phyloP scores from a whole-genome alignment of 257 asterid species.

The Capsicum baccatum region DNA sequence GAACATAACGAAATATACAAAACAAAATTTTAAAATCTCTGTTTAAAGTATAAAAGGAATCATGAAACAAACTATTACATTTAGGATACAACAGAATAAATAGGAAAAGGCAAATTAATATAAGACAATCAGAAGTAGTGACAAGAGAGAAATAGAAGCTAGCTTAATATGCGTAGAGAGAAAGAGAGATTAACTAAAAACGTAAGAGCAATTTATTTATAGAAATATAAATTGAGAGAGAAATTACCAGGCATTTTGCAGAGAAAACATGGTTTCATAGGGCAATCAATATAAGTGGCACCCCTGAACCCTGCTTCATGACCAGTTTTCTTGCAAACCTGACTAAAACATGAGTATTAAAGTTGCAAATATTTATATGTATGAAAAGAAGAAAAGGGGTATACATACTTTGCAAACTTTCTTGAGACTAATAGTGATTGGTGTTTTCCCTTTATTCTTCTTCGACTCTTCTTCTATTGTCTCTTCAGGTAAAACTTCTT shows the following conservation, averaged over 20 bases:
- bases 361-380: neutral
- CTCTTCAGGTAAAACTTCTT: conserved; percentile 40
- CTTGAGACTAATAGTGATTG: conserved; percentile 77
- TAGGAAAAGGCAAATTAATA: neutral
- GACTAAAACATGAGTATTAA: neutral
- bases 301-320: conserved; percentile 98
- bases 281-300: conserved; percentile 96
- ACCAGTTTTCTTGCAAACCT: conserved; percentile 96
- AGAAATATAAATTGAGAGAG: neutral
- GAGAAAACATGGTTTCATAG: conserved; percentile 98
- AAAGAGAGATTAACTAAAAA: neutral
- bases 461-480: conserved; percentile 44
- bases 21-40: neutral
- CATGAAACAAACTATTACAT: too few species aligned
- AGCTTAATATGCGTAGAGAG: neutral
- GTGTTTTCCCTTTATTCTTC: conserved; percentile 47
- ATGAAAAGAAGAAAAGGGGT: neutral
- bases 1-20: too few species aligned
- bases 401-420: conserved; percentile 93
- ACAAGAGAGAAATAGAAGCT: neutral
- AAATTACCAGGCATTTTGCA: conserved; percentile 91
- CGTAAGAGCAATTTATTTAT: neutral
- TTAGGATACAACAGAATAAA: neutral
- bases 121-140: neutral
- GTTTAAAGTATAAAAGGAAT: neutral